Base-by-base conservation (phyloP, 768 basidiomycete genomes). In the Lentinula guzmanii region DNA sequence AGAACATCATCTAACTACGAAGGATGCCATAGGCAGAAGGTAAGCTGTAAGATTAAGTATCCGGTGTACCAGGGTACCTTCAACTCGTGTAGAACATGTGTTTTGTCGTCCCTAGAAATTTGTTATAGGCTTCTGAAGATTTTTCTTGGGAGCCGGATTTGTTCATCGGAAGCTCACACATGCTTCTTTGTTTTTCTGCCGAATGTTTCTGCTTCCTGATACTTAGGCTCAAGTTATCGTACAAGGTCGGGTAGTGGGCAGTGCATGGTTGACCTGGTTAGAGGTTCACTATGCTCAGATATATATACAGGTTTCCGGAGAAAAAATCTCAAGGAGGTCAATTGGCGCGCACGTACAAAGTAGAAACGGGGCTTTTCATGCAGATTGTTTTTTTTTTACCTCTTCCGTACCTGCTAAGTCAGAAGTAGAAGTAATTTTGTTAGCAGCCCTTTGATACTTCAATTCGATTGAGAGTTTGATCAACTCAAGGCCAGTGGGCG, bases 61-160 rank as follows among this genome's bases (percentile, higher is more conserved):
- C 48, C 48, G 28, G 48, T 34, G 31, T 52, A n/a, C n/a, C n/a
- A n/a, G n/a, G n/a, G n/a, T n/a, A 31, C 51, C 11, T 33, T 5
- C 31, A 16, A 43, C 55, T 56, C 55, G 55, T 56, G 55, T 56
- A 13, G 24, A 11, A 56, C 55, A 56, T 56, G 55, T 56, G 55
- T 56, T 43, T 13, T 16, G 15, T 8, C 35, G n/a, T 48, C 46
- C 46, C 46, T 24, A 48, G 21, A 21, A 21, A 18, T 21, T 48
- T 48, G 16, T 3, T 9, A 11, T 48, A 11, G 21, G 46, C 46
- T 48, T 48, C 46, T n/a, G 16, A 15, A 43, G 42, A 2, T n/a
- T 43, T 43, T 43, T 28, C 3, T n/a, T 43, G 42, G 16, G 42
- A 5, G 16, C 42, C 42, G 37, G 37, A 8, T 6, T 39, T 28